Base-by-base conservation (phyloP, 2,329 filamentous ascomycete species). In the Thermochaetoides dissita region DNA sequence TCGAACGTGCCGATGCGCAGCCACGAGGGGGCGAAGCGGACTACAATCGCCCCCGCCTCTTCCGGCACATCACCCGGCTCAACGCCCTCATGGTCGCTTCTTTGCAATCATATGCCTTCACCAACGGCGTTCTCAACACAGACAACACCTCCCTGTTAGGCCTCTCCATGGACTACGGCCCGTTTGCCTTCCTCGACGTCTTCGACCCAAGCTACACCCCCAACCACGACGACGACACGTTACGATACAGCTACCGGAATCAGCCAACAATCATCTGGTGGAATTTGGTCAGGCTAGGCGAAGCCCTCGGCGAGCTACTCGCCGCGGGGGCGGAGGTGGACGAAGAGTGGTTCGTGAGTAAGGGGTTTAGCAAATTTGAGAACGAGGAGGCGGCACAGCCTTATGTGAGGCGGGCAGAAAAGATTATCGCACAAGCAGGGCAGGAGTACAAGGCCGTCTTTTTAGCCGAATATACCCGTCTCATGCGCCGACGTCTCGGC, bases 21-120 rank as follows among this genome's bases (percentile, higher is more conserved):
- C n/a, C n/a, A n/a, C n/a, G n/a, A n/a, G n/a, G n/a, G n/a, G n/a
- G n/a, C n/a, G n/a, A n/a, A n/a, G n/a, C n/a, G n/a, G n/a, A n/a
- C n/a, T n/a, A n/a, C n/a, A n/a, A n/a, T n/a, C n/a, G n/a, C n/a
- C n/a, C 17, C 17, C 74, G 88, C 10, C 66, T 98, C 1, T 98
- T 93, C 60, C 79, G 91, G 32, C 87, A 94, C 55, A 79, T 98
- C 43, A 79, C 79, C 4, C 77, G 86, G 35, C 76, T 84, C 30
- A 98, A 95, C 57, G 91, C 91, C 1, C 69, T 72, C 45, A 93
- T 84, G 0, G 88, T 96, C 2, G 91, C 91, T 8, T 75, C 81
- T 51, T 96, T 91, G 89, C 93, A 98, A 65, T 87, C 86, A 0
- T 96, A 96, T 56, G 91, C 86, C n/a, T 98, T 98, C 65, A 96